Percentiles rank a stretch among this genome's conserved stretches.
phyloP scores from a whole-genome alignment of 1,139 yeast genomes.

The Saccharomyces hybrid region DNA sequence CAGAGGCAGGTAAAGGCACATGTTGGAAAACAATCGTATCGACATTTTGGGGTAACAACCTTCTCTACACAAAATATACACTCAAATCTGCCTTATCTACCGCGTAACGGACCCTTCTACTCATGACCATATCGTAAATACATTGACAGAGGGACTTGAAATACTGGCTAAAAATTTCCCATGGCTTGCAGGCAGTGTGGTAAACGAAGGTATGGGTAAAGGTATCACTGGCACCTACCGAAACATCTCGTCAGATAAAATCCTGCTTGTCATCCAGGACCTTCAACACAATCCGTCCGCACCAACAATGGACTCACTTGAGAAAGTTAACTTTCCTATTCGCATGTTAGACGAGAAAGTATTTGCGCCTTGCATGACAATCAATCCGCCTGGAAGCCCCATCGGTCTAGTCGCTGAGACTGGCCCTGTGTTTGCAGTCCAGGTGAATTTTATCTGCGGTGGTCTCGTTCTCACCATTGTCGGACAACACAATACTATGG shows the following conservation, averaged over 20 bases:
- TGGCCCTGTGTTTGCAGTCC: not conserved
- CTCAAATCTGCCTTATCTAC: not conserved
- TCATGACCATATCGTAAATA: not conserved
- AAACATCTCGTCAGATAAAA: not conserved
- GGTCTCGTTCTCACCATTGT: not conserved
- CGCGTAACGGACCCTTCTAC: not conserved
- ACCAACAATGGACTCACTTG: not conserved
- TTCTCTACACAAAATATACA: not conserved
- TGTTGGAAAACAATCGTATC: not conserved
- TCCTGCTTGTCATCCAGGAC: not conserved
- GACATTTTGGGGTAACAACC: not conserved
- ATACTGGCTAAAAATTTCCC: not conserved
- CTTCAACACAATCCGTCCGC: not conserved
- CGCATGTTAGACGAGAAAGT: not conserved
- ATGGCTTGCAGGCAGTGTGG: not conserved
- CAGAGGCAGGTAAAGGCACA: too few relatives aligned
- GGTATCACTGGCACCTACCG: not conserved
- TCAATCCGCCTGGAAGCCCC: not conserved
- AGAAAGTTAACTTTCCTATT: not conserved
- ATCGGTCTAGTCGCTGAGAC: not conserved
- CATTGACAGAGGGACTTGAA: not conserved
- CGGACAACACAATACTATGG: not conserved
- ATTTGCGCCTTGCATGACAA: not conserved
- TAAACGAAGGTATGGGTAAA: not conserved
- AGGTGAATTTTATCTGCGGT: not conserved